These are phyloP conservation scores for Mucor saturninus DNA, from an alignment of 371 early-diverging fungal species.

Conservation along the genomic window DNA sequence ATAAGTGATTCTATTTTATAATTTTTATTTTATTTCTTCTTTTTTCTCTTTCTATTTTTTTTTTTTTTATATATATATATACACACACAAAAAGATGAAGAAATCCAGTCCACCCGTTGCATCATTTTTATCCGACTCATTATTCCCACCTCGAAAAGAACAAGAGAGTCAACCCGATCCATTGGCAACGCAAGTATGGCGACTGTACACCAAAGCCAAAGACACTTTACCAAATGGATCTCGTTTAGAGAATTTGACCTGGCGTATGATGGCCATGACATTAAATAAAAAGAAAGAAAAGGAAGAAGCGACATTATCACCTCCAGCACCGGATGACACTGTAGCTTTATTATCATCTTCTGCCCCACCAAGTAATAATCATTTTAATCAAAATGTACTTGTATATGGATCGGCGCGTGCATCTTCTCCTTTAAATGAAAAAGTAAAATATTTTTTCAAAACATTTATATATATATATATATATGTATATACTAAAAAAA, in stretches of 20 bases:
- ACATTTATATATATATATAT: neutral
- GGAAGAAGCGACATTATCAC: constrained; percentile 15
- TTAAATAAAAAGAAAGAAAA: constrained; percentile 43
- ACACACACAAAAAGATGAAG: neutral
- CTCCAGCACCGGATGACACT: constrained; percentile 22
- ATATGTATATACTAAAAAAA: neutral
- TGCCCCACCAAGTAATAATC: constrained; percentile 32
- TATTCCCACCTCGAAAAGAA: constrained; percentile 29
- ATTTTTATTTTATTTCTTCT: too few species aligned
- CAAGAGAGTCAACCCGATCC: constrained; percentile 51
- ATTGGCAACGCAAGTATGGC: constrained; percentile 67
- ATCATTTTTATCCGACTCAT: constrained; percentile 23
- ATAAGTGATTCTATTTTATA: too few species aligned
- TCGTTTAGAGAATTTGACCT: constrained; percentile 71
- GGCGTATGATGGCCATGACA: constrained; percentile 75
- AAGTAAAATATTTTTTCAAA: constrained; percentile 3
- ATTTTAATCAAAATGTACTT: constrained; percentile 22
- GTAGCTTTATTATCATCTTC: constrained; percentile 31
- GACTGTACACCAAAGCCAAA: constrained; percentile 73
- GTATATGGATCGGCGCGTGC: constrained; percentile 29
- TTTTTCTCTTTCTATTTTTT: neutral
- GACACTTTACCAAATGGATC: constrained; percentile 65
- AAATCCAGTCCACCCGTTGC: constrained; percentile 12
- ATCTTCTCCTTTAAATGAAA: constrained; percentile 10
- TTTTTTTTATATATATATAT: neutral